Conservation (phyloP, 2,329 filamentous ascomycete genomes). For the Colletotrichum sp. region DNA sequence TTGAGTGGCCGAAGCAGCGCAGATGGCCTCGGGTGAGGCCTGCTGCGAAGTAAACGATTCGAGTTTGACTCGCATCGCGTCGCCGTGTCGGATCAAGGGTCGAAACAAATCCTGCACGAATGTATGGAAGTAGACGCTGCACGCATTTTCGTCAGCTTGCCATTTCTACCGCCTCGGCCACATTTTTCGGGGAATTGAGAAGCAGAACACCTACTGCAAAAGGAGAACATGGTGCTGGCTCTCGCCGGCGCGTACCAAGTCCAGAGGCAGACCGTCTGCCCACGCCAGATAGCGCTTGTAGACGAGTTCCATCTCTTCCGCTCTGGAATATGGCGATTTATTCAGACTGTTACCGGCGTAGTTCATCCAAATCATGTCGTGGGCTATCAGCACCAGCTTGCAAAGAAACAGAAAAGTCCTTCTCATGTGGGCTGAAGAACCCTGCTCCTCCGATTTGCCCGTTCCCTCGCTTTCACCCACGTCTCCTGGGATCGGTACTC, state of each 20-base stretch:
- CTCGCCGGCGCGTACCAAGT: neutral
- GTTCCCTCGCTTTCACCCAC: neutral
- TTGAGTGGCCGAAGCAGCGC: neutral
- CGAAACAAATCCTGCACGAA: conserved; percentile 3
- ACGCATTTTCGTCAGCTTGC: neutral
- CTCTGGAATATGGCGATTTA: neutral
- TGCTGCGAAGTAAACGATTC: neutral
- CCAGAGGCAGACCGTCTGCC: neutral
- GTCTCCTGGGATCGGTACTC: neutral
- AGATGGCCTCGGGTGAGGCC: neutral
- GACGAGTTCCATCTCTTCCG: neutral
- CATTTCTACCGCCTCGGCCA: neutral
- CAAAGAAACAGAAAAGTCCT: neutral
- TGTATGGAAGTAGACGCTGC: neutral
- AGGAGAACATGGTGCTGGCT: neutral
- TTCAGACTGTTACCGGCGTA: neutral
- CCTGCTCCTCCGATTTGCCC: neutral
- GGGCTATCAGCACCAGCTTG: neutral
- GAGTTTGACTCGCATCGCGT: neutral
- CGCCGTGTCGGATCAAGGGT: neutral
- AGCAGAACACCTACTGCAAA: neutral
- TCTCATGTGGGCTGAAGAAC: neutral
- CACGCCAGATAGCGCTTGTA: neutral
- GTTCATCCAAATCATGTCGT: conserved; percentile 10
- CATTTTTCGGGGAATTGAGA: neutral